Base-by-base conservation (phyloP, 1,284 basidiomycete genomes). In the Mycena citricolor region DNA sequence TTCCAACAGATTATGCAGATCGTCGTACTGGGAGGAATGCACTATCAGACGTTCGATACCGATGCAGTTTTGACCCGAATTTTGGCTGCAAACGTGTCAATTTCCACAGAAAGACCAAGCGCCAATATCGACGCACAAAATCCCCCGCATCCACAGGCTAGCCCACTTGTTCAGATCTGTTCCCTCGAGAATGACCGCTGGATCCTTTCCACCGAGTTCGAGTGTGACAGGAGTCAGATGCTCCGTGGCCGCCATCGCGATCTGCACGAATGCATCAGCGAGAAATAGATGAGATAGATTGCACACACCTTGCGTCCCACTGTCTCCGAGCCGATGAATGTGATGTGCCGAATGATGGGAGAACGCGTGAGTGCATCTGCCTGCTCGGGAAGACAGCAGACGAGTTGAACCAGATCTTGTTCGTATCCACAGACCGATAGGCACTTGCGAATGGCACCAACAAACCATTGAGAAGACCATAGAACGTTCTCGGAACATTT, bases 31-130 rank as follows among this genome's bases (percentile, higher is more conserved):
- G 0, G 74, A 73, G 0, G 70, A 62, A 56, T 92, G 90, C 24
- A 98, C 91, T 33, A 98, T 79, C 54, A 97, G 81, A 1, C 94
- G 81, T 64, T 99, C 95, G 47, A 95, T 90, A 21, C 94, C 94
- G 55, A 97, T 95, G 62, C 95, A 99, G 63, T 98, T 98, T 67
- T 98, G 95, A 13, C 95, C 95, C 31, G 79, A 78, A 50, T 91
- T 92, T 73, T 94, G 91, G 71, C 89, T 91, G 58, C 32, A 34
- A 28, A 14, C 24, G 40, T 31, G 11, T 28, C 24, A 22, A 46
- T 23, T 37, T 32, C 11, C 23, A 28, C 20, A 40, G 5, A 6
- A 17, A 8, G 22, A 8, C 8, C 23, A 11, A 25, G 11, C 52
- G 21, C 11, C 1, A 29, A 42, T 29, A 47, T 21, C 11, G n/a